Evolutionary conservation across 805 yeast species (phyloP).

Genomic region (Cyberlindnera veronae): DNA sequence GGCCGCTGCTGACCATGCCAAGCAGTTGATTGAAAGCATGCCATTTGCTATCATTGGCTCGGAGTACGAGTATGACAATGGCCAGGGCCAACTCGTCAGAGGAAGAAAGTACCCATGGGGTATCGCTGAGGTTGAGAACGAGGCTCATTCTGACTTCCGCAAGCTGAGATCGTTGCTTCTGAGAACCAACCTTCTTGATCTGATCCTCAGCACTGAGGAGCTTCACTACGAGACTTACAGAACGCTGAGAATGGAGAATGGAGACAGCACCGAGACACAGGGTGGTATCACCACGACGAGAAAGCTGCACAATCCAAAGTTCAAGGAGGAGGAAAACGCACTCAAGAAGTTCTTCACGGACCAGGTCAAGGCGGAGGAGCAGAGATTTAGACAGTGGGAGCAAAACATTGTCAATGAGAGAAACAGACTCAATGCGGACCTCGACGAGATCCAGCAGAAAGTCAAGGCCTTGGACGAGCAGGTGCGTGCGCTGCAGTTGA

Average conservation of each 20-base stretch:
- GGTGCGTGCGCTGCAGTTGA: slow-evolving; percentile 58
- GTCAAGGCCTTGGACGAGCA: slow-evolving; percentile 73
- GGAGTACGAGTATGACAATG: slow-evolving; percentile 62
- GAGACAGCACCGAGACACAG: slow-evolving; percentile 30
- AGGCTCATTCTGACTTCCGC: slow-evolving; percentile 79
- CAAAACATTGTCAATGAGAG: slow-evolving; percentile 93
- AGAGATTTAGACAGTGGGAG: slow-evolving; percentile 98
- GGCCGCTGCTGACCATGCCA: slow-evolving; percentile 76
- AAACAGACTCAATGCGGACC: slow-evolving; percentile 87
- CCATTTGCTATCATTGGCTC: slow-evolving; percentile 85
- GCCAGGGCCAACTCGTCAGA: slow-evolving; percentile 59
- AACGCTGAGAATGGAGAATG: slow-evolving; percentile 60
- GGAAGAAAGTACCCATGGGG: slow-evolving; percentile 95
- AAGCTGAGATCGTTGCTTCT: slow-evolving; percentile 73
- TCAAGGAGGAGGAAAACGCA: slow-evolving; percentile 93
- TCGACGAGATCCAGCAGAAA: slow-evolving; percentile 82
- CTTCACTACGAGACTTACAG: slow-evolving; percentile 79
- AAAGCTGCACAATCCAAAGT: slow-evolving; percentile 78
- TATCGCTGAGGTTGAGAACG: slow-evolving; percentile 81
- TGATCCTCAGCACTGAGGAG: slow-evolving; percentile 76
- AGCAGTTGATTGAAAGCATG: slow-evolving; percentile 76
- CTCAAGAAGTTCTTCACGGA: slow-evolving; percentile 93
- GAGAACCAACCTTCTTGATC: slow-evolving; percentile 80
- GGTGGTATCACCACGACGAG: slow-evolving; percentile 42
- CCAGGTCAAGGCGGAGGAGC: slow-evolving; percentile 95